A percentile compares a stretch with the other conserved stretches of the same genome.
Conservation (phyloP, 192 early-diverging fungal genomes). For the Spizellomyces sp. region DNA sequence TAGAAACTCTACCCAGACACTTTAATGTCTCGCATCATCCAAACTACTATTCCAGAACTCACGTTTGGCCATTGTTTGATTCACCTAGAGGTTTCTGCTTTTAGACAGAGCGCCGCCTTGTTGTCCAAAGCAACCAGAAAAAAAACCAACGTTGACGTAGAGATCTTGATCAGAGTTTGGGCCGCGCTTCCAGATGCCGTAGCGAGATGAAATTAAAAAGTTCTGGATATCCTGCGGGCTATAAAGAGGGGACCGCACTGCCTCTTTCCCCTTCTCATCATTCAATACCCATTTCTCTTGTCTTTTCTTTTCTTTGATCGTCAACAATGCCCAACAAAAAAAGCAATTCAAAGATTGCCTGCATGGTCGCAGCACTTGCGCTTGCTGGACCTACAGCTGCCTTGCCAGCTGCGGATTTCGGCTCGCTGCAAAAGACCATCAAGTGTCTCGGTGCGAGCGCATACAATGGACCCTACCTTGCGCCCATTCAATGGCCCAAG, state of each 20-base stretch:
- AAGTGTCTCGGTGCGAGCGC: conserved; percentile 9
- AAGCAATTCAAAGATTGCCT: not conserved
- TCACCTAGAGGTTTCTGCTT: too few relatives aligned
- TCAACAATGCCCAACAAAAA: not conserved
- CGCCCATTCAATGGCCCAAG: not conserved
- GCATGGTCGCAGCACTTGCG: conserved; percentile 3
- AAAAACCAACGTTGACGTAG: too few relatives aligned
- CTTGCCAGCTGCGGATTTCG: conserved; percentile 2
- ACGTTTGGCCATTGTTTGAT: too few relatives aligned
- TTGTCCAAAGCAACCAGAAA: too few relatives aligned
- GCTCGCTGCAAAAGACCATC: not conserved
- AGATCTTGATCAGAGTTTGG: too few relatives aligned
- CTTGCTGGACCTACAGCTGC: not conserved
- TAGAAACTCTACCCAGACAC: too few relatives aligned
- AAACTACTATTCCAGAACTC: too few relatives aligned
- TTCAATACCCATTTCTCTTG: not conserved
- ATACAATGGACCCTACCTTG: conserved; percentile 9
- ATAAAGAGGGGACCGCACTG: not conserved
- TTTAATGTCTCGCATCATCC: too few relatives aligned
- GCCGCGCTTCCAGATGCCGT: not conserved
- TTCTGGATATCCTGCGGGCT: not conserved
- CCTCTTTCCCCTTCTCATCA: conserved; percentile 4
- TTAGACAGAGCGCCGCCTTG: too few relatives aligned
- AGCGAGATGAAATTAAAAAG: not conserved
- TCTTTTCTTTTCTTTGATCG: not conserved